A percentile compares a stretch with the other conserved stretches of the same genome.
Conservation (phyloP, 371 early-diverging fungal species). For the Mortierella sp. region DNA sequence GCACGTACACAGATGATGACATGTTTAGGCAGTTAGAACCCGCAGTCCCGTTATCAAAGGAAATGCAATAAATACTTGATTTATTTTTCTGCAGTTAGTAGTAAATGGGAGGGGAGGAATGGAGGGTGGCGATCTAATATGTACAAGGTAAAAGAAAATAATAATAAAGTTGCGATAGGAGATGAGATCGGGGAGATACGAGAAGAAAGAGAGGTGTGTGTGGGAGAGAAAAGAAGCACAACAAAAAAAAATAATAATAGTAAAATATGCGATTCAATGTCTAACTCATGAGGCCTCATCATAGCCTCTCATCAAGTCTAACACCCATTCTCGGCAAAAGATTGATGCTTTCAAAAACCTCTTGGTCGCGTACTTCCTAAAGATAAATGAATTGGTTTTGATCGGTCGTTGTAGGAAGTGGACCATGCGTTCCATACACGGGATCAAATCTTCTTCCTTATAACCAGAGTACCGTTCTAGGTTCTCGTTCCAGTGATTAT, state of each 20-base stretch:
- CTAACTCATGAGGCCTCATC: neutral
- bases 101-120: neutral
- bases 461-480: conserved; percentile 84
- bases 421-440: conserved; percentile 74
- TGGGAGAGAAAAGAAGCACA: neutral
- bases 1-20: neutral
- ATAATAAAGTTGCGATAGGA: neutral
- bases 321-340: conserved; percentile 74
- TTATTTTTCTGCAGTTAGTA: neutral
- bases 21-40: neutral
- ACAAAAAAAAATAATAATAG: neutral
- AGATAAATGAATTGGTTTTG: conserved; percentile 74
- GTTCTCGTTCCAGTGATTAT: conserved; percentile 83
- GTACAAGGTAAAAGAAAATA: conserved; percentile 11
- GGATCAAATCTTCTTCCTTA: conserved; percentile 71
- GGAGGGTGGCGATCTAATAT: neutral
- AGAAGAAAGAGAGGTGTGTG: neutral
- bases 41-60: neutral
- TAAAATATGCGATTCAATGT: neutral
- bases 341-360: conserved; percentile 82
- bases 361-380: conserved; percentile 83
- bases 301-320: neutral
- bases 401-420: conserved; percentile 70
- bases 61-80: neutral
- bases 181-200: neutral